Evolutionary conservation across 768 basidiomycete genomes (phyloP).

Genomic region (Pisolithus albus): DNA sequence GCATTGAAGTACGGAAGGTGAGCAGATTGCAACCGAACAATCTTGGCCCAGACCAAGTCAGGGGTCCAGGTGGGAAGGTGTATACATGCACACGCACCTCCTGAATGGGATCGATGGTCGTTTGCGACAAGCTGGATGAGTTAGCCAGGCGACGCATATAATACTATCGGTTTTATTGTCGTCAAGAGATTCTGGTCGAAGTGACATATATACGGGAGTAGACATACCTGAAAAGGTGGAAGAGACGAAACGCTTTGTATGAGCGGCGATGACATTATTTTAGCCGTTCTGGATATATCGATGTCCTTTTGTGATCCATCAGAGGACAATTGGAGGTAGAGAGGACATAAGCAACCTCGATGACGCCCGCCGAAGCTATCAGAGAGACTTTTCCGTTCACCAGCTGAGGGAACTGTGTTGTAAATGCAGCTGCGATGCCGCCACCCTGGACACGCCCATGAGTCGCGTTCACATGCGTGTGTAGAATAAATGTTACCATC

Average conservation of each 20-base stretch:
- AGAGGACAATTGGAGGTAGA: neutral
- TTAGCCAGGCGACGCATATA: conserved; percentile 49
- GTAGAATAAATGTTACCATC: conserved; percentile 45
- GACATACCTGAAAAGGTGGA: conserved; percentile 47
- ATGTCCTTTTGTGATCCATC: conserved; percentile 33
- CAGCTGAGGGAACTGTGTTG: conserved; percentile 63
- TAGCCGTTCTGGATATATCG: conserved; percentile 68
- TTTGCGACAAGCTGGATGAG: conserved; percentile 16
- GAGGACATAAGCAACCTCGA: conserved; percentile 40
- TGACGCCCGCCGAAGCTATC: conserved; percentile 62
- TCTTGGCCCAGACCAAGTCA: conserved; percentile 29
- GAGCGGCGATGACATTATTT: conserved; percentile 71
- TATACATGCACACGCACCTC: conserved; percentile 29
- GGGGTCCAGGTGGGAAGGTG: too few relatives aligned
- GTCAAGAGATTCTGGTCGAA: neutral
- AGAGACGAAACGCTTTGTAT: conserved; percentile 63
- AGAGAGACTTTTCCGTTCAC: conserved; percentile 60
- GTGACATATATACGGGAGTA: neutral
- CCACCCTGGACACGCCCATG: conserved; percentile 48
- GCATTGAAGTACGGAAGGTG: conserved; percentile 69
- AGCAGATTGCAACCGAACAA: conserved; percentile 72
- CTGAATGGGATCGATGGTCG: conserved; percentile 29
- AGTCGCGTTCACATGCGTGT: neutral
- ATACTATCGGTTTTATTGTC: conserved; percentile 26
- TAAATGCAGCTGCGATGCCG: conserved; percentile 64